Base-by-base conservation (phyloP, 768 basidiomycete species). In the Neoboletus subvelutipes region DNA sequence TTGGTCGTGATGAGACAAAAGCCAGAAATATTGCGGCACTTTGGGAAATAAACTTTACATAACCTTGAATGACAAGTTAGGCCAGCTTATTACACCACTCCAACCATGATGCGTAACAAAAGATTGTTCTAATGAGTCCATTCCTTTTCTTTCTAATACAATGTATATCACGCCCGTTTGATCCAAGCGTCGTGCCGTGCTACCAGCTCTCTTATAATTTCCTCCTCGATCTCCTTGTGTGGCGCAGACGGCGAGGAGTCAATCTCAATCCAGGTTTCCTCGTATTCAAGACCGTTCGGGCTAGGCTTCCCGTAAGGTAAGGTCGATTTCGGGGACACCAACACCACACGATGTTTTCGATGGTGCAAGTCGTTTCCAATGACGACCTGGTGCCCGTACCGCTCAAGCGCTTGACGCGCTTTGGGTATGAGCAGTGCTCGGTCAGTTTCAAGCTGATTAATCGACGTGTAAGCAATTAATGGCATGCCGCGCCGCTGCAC, bases 321-420 rank as follows among this genome's bases (percentile, higher is more conserved):
- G 58, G 51, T 63, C 62, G 57, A 63, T 64, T 41, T 70, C 60
- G 58, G 84, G 20, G 90, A 90, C 31, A 99, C 88, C 66, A 98
- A 90, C 6, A 96, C 91, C 54, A 99, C 96, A 69, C 94, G 90
- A 60, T 82, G 82, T 71, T 99, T 99, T 51, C 97, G 84, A 37
- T 83, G 82, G 67, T 94, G 83, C n/a, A 99, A 84, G 58, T 94
- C 89, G 72, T 99, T 99, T 20, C 93, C 97, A 59, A 99, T 92
- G 52, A 99, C 97, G 29, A 97, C 86, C 69, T 98, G 95, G 70
- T 98, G 97, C 1, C 95, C 94, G 71, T 98, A 99, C 26, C 95
- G 84, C 57, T 93, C 87, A 34, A 98, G 82, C 2, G 97, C 92
- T 10, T 80, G 82, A 17, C 86, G 82, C 0, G 95, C 88, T 77